phyloP scores from a whole-genome alignment of 305 asterid species.

The Fraxinus albicans region DNA sequence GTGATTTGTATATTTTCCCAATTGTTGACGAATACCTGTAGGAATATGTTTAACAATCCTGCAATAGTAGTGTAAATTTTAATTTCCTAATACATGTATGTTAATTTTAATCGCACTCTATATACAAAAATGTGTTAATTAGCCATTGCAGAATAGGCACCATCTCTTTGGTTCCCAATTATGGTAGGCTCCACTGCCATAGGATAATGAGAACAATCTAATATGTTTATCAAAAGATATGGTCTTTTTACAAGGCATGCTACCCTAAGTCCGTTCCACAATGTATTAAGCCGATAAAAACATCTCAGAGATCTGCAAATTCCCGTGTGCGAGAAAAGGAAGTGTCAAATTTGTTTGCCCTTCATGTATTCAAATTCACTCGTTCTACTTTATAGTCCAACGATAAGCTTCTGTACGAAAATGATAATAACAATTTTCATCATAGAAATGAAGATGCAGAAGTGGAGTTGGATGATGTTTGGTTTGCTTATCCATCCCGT shows the following conservation, averaged over 20 bases:
- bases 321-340: not conserved
- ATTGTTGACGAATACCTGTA: not conserved
- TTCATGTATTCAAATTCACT: not conserved
- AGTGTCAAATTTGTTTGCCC: not conserved
- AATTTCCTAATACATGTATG: not conserved
- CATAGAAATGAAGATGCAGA: slow-evolving; percentile 67
- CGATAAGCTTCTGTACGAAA: not conserved
- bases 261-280: not conserved
- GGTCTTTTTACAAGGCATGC: not conserved
- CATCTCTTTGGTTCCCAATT: not conserved
- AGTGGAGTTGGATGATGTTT: slow-evolving; percentile 72
- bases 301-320: not conserved
- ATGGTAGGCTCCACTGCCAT: not conserved
- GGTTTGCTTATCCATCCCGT: slow-evolving; percentile 92
- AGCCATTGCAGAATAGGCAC: not conserved
- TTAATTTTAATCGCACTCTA: not conserved
- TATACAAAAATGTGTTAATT: not conserved
- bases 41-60: not conserved
- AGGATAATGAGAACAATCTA: not conserved
- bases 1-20: not conserved
- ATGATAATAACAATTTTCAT: slow-evolving; percentile 14
- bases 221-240: not conserved
- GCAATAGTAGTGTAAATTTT: not conserved
- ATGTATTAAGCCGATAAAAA: not conserved
- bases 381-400: not conserved